A percentile compares a stretch with the other conserved stretches of the same genome.
Evolutionary conservation across 208 protist genomes (phyloP).

Genomic region (Leishmania amazonensis): DNA sequence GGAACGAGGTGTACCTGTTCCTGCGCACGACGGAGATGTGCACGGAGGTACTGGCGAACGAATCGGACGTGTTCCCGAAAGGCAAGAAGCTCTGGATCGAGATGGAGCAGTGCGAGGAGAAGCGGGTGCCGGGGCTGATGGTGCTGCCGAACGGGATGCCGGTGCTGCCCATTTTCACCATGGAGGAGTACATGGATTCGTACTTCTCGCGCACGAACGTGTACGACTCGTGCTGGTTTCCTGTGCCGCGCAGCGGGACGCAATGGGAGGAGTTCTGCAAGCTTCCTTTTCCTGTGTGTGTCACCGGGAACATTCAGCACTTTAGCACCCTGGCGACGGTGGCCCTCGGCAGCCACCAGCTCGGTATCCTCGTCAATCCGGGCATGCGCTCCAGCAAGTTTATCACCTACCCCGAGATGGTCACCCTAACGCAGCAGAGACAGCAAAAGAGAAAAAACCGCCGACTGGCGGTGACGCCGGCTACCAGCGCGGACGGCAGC

Average conservation of each 20-base stretch:
- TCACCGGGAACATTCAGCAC: conserved; percentile 70
- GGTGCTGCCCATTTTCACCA: conserved; percentile 84
- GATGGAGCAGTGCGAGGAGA: conserved; percentile 82
- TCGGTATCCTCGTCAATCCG: conserved; percentile 77
- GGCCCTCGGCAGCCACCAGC: conserved; percentile 34
- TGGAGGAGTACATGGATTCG: conserved; percentile 89
- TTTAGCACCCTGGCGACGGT: conserved; percentile 77
- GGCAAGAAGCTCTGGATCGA: conserved; percentile 89
- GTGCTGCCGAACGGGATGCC: conserved; percentile 83
- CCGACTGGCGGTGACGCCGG: conserved; percentile 19
- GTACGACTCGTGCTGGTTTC: conserved; percentile 89
- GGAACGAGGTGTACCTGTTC: conserved; percentile 88
- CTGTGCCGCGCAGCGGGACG: conserved; percentile 74
- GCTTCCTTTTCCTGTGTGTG: conserved; percentile 79
- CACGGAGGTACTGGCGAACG: conserved; percentile 58
- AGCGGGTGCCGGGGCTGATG: conserved; percentile 66
- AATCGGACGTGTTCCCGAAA: conserved; percentile 71
- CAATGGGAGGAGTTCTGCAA: conserved; percentile 83
- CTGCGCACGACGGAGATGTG: conserved; percentile 90
- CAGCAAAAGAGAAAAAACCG: conserved; percentile 42
- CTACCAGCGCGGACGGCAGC: background rate
- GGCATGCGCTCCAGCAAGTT: conserved; percentile 88
- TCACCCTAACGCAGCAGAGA: conserved; percentile 61
- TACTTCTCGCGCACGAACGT: conserved; percentile 72
- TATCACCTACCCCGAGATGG: conserved; percentile 89